Base-by-base conservation (phyloP, 2,329 filamentous ascomycete species). In the Neonectria neomacrospora region DNA sequence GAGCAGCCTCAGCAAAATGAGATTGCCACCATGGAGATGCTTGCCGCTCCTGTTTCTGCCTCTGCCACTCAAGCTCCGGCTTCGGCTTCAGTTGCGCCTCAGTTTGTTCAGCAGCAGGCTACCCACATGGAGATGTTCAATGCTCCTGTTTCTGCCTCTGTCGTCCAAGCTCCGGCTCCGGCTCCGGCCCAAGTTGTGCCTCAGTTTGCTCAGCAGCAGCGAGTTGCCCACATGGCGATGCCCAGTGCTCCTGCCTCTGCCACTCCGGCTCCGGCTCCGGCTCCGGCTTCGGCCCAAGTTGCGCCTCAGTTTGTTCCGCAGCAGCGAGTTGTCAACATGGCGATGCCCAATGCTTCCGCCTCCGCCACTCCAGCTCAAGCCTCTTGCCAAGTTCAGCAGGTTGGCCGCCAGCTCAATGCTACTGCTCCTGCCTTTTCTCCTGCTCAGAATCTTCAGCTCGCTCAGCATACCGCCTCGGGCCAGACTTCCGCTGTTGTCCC, bases 201-300 rank as follows among this genome's bases (percentile, higher is more conserved):
- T 32, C 52, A 54, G 22, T 16, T n/a, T n/a, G 34, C 14, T 30
- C 26, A 42, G 22, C 51, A 53, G 50, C 50, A 42, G 34, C 48
- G 6, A 7, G 10, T 34, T 37, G 28, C 48, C n/a, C 34, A 34
- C 26, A 18, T 18, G n/a, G n/a, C 11, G 12, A 30, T 18, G 26
- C n/a, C 28, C 12, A 8, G 9, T 20, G 9, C n/a, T n/a, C 6
- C 51, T n/a, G 11, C 42, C 22, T 7, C 42, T 7, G 11, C 10
- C 1, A 11, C 20, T 45, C 14, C 20, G n/a, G n/a, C n/a, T n/a
- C n/a, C n/a, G n/a, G 20, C 20, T 26, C 26, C 28, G 23, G 12
- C 53, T 26, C 44, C 6, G 6, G n/a, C 18, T 34, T 14, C 26
- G 12, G 23, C 7, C n/a, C 20, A 8, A 18, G 20, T 28, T n/a